Conservation (phyloP, 805 yeast genomes). For the Yamadazyma paraphyllophila region DNA sequence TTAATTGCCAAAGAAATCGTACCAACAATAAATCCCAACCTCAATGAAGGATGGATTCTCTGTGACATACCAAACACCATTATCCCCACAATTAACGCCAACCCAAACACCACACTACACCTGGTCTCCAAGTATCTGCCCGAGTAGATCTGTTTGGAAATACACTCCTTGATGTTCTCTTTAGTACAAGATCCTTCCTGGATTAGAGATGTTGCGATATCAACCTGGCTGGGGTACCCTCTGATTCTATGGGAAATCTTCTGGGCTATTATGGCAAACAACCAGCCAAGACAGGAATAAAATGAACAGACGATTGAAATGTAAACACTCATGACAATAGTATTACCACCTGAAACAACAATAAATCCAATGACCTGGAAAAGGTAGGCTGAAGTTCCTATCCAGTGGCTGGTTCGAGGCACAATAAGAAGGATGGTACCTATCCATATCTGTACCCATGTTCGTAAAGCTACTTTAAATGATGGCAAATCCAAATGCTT, state of each 20-base stretch:
- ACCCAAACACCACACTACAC: conserved; percentile 21
- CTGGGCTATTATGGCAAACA: conserved; percentile 21
- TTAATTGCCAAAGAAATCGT: conserved; percentile 21
- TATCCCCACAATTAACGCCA: conserved; percentile 23
- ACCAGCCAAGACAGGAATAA: conserved; percentile 22
- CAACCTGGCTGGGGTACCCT: conserved; percentile 22
- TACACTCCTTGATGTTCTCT: conserved; percentile 19
- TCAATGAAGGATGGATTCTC: conserved; percentile 17
- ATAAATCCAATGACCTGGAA: conserved; percentile 28
- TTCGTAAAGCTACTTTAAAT: conserved; percentile 22
- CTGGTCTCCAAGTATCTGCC: conserved; percentile 27
- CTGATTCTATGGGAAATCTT: conserved; percentile 24
- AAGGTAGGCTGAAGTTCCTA: conserved; percentile 29
- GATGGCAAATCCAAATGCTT: conserved; percentile 27
- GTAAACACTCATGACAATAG: conserved; percentile 19
- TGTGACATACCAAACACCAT: conserved; percentile 22
- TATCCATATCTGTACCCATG: conserved; percentile 29
- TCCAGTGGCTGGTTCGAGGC: conserved; percentile 24
- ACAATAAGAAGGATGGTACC: conserved; percentile 23
- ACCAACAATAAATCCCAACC: conserved; percentile 21
- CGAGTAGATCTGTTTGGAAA: conserved; percentile 19
- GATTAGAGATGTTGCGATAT: conserved; percentile 18
- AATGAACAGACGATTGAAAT: conserved; percentile 17
- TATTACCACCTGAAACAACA: conserved; percentile 25
- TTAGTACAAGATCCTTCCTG: conserved; percentile 25